These are phyloP conservation scores for Aspergillus texensis DNA, from an alignment of 2,329 filamentous ascomycete species.

Conservation along the genomic window DNA sequence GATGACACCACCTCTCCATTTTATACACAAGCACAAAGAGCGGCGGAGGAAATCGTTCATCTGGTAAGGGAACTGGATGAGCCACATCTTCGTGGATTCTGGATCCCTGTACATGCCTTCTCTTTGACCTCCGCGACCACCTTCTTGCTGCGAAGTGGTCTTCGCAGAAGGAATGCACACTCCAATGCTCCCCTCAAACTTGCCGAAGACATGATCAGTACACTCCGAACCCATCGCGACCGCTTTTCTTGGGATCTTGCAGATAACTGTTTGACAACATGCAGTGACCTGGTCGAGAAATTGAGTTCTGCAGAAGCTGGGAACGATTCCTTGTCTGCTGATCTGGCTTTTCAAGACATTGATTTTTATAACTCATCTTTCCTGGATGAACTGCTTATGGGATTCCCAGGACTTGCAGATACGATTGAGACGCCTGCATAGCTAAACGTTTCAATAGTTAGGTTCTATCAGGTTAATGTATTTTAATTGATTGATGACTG, in stretches of 20 bases:
- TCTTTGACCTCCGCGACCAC: conserved; percentile 54
- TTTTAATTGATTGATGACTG: too few relatives aligned
- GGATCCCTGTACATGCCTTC: conserved; percentile 54
- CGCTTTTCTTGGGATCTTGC: conserved; percentile 53
- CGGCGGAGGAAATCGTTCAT: conserved; percentile 54
- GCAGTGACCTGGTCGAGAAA: conserved; percentile 53
- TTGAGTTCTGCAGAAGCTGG: conserved; percentile 9
- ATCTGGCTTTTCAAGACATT: neutral
- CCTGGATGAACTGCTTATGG: neutral
- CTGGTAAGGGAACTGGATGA: conserved; percentile 51
- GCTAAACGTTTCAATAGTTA: too few relatives aligned
- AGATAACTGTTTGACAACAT: conserved; percentile 54
- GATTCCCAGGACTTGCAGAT: neutral
- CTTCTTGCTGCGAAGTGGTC: conserved; percentile 53
- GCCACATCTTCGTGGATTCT: conserved; percentile 52
- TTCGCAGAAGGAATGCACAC: conserved; percentile 45
- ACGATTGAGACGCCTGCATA: neutral
- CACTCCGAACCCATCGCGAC: conserved; percentile 45
- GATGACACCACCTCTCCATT: conserved; percentile 23
- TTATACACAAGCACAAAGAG: conserved; percentile 48
- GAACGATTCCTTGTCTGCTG: neutral
- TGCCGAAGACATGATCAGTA: conserved; percentile 46
- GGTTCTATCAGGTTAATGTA: too few relatives aligned
- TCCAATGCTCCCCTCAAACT: conserved; percentile 42
- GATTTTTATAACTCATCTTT: neutral